A percentile compares a stretch with the other conserved stretches of the same genome.
These are phyloP conservation scores for Kazachstania bromeliacearum DNA, from an alignment of 805 yeast species.

Conservation along the genomic window DNA sequence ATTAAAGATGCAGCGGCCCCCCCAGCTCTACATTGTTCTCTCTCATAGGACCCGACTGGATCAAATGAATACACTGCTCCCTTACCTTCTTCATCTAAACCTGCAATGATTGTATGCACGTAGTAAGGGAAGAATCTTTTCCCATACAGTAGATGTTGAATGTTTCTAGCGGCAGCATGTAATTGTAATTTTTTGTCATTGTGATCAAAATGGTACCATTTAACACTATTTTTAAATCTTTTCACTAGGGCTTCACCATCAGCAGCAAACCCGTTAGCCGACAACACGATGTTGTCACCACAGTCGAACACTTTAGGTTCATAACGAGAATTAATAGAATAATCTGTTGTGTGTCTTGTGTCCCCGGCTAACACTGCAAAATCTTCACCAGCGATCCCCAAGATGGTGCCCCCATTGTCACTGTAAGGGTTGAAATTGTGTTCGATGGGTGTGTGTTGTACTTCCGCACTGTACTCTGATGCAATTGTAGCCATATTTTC, in stretches of 20 bases:
- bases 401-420: slow-evolving; percentile 93
- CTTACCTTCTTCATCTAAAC: slow-evolving; percentile 75
- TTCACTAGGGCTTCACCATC: slow-evolving; percentile 83
- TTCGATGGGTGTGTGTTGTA: slow-evolving; percentile 59
- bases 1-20: slow-evolving; percentile 95
- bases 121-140: slow-evolving; percentile 95
- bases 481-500: slow-evolving; percentile 38
- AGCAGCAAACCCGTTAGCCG: slow-evolving; percentile 95
- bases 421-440: slow-evolving; percentile 89
- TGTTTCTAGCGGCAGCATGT: slow-evolving; percentile 75
- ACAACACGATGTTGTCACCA: slow-evolving; percentile 78
- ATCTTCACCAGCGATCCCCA: slow-evolving; percentile 97
- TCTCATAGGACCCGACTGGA: slow-evolving; percentile 95
- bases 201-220: slow-evolving; percentile 92
- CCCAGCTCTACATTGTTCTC: slow-evolving; percentile 96
- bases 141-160: slow-evolving; percentile 83
- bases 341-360: slow-evolving; percentile 93
- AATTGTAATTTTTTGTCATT: slow-evolving; percentile 57
- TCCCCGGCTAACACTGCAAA: slow-evolving; percentile 96
- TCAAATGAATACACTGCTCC: slow-evolving; percentile 95
- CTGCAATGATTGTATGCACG: slow-evolving; percentile 90
- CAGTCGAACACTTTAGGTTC: slow-evolving; percentile 83
- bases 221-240: slow-evolving; percentile 51
- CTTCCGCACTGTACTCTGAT: slow-evolving; percentile 56
- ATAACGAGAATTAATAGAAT: slow-evolving; percentile 84